Percentiles rank a stretch among this genome's conserved stretches.
Evolutionary conservation across 2,329 filamentous ascomycete species (phyloP).

Genomic region (Ophiostoma populinum): DNA sequence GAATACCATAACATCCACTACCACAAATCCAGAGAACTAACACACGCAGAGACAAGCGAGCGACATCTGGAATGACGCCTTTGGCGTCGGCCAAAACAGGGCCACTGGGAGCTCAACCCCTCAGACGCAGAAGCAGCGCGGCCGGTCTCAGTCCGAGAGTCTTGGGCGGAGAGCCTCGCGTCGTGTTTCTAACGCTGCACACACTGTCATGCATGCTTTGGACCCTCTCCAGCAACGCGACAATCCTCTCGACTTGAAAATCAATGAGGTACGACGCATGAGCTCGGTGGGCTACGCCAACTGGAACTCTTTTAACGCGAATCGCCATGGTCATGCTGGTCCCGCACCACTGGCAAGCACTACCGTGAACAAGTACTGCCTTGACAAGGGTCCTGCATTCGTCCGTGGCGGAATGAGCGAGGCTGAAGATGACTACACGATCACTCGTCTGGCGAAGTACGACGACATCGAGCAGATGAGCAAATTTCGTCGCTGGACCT

Average conservation of each 20-base stretch:
- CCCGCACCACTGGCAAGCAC: neutral
- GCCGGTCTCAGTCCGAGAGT: neutral
- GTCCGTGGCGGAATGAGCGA: neutral
- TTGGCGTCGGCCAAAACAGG: neutral
- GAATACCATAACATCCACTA: neutral
- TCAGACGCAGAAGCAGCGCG: neutral
- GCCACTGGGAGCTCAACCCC: neutral
- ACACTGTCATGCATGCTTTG: neutral
- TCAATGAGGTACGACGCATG: neutral
- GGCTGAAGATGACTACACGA: constrained; percentile 10
- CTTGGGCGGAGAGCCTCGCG: neutral
- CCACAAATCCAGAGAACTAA: neutral
- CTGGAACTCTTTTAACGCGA: neutral
- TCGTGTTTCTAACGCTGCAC: neutral
- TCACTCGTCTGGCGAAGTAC: constrained; percentile 24
- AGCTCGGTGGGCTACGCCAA: neutral
- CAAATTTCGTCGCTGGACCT: constrained; percentile 25
- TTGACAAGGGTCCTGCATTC: constrained; percentile 5
- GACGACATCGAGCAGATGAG: constrained; percentile 27
- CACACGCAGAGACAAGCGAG: neutral
- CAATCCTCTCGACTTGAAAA: neutral
- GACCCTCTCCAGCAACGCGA: neutral
- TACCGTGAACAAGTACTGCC: constrained; percentile 12
- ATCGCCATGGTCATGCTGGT: neutral
- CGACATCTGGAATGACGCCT: neutral